Percentiles rank a stretch among this genome's conserved stretches.
phyloP scores from a whole-genome alignment of 805 yeast genomes.

The Schwanniomyces sp. region DNA sequence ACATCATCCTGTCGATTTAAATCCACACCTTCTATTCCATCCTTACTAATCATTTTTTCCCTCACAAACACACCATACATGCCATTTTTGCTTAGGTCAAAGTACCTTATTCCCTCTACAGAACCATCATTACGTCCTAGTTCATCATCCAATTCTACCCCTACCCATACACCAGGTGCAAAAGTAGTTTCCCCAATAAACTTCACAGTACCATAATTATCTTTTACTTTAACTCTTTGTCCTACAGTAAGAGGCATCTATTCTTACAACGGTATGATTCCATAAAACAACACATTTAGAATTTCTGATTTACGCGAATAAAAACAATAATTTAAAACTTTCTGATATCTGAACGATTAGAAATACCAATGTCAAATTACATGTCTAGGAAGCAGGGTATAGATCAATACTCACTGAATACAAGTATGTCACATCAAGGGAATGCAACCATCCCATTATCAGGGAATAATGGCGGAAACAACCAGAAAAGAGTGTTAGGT shows the following conservation, averaged over 20 bases:
- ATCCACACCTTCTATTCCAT: background rate
- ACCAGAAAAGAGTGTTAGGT: constrained; percentile 23
- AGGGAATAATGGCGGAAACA: constrained; percentile 6
- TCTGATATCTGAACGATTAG: background rate
- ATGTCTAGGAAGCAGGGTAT: background rate
- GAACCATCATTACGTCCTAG: constrained; percentile 52
- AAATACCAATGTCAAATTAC: constrained; percentile 1
- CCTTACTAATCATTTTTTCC: constrained; percentile 23
- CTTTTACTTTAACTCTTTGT: constrained; percentile 34
- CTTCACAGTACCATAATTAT: constrained; percentile 45
- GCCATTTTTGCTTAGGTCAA: constrained; percentile 24
- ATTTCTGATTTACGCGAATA: background rate
- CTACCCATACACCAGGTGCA: constrained; percentile 58
- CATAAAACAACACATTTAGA: too few species aligned
- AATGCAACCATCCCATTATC: constrained; percentile 8
- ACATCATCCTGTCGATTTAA: background rate
- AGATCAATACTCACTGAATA: constrained; percentile 1
- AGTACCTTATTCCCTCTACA: constrained; percentile 44
- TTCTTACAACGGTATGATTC: background rate
- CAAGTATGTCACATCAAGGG: constrained; percentile 8
- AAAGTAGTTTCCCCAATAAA: constrained; percentile 57
- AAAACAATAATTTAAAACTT: background rate
- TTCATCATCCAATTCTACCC: constrained; percentile 42
- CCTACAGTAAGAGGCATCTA: constrained; percentile 15
- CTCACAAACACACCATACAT: constrained; percentile 51